Evolutionary conservation across 768 basidiomycete species (phyloP).

Genomic region (Trichaptum fuscoviolaceum): DNA sequence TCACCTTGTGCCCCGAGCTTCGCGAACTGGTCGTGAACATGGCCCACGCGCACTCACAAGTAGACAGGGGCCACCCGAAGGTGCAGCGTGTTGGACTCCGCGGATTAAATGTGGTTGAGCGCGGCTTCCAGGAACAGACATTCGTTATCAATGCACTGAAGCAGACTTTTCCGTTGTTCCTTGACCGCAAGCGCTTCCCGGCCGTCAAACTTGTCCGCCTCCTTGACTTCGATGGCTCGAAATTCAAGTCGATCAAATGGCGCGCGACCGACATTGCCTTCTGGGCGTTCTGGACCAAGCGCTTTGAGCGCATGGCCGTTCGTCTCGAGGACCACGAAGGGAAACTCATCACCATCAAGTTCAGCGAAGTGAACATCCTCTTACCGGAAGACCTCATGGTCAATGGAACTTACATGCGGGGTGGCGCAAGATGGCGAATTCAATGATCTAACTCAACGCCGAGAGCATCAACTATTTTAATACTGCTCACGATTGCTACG

Average conservation of each 20-base stretch:
- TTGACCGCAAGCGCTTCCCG: not conserved
- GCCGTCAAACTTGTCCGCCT: not conserved
- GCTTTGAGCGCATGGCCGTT: not conserved
- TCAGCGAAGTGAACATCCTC: not conserved
- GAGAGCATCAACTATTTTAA: not conserved
- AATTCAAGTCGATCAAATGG: not conserved
- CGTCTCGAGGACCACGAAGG: slow-evolving; percentile 3
- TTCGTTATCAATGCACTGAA: not conserved
- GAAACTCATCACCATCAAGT: not conserved
- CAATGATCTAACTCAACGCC: not conserved
- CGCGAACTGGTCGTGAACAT: not conserved
- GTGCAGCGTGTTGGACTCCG: not conserved
- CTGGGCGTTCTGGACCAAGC: slow-evolving; percentile 2
- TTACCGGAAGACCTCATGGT: not conserved
- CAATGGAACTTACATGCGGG: not conserved
- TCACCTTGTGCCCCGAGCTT: not conserved
- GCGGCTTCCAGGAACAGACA: not conserved
- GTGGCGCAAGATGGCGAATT: not conserved
- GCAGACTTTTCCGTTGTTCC: not conserved
- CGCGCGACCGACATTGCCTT: not conserved
- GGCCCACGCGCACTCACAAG: not conserved
- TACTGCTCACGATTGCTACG: not conserved
- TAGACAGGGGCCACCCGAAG: not conserved
- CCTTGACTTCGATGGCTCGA: slow-evolving; percentile 1
- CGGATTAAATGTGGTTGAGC: not conserved